Base-by-base conservation (phyloP, 345 rosid genomes). In the Pseudoturritis turrita region DNA sequence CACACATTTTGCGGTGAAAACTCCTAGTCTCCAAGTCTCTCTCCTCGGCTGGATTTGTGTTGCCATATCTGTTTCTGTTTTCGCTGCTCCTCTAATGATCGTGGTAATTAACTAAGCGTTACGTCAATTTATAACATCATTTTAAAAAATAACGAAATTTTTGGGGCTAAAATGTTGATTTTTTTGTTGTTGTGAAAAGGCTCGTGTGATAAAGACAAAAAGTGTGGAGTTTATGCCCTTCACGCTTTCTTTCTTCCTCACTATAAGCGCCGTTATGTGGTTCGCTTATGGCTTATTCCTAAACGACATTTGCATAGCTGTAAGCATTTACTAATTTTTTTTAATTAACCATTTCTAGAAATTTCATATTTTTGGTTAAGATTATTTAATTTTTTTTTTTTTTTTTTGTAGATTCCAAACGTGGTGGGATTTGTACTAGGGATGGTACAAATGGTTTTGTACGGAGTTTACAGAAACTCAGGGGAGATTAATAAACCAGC, bases 161-260 rank as follows among this genome's bases (percentile, higher is more conserved):
- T 26, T 45, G 4, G 3, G 2, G 17, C 12, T 39, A 13, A 11
- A 9, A 11, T 50, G 18, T 26, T 22, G 11, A 40, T 8, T 19
- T 1, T 54, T 28, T 31, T 1, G 19, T 37, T 43, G 40, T 35
- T 33, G 61, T 61, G 4, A 21, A 64, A 14, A 90, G 97, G 88
- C 87, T 53, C 85, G 74, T 67, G 97, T 95, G 3, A 77, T 95
- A 28, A 65, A 83, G 26, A 95, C 97, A 15, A 86, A 71, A 46
- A 95, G 99, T 40, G 99, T 95, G 7, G 96, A 89, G 65, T 95
- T 84, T 82, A 95, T 95, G 99, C 99, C 99, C 2, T 85, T 95
- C 65, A 75, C 76, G 65, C 70, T 95, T 17, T 91, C 99, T 11
- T 81, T 91, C 75, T 89, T 81, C 81, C 93, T 95, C 26, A 91